These are phyloP conservation scores for Protomyces macrosporus DNA, from an alignment of 1,139 yeast genomes.

Conservation along the genomic window DNA sequence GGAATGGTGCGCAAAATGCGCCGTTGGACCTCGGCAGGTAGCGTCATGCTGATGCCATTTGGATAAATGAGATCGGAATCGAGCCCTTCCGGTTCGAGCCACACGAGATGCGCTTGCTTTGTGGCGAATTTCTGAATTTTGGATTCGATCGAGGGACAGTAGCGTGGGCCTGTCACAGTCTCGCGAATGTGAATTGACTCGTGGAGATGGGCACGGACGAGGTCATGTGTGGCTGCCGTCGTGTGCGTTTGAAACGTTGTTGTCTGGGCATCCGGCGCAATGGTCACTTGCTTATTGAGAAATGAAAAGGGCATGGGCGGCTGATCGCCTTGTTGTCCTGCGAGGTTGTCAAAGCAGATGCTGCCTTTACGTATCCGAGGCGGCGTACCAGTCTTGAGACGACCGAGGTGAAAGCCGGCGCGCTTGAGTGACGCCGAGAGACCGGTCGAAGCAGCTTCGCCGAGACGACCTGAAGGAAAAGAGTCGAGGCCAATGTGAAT, in stretches of 20 bases:
- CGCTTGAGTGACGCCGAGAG: constrained; percentile 68
- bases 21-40: constrained; percentile 90
- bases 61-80: constrained; percentile 76
- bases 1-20: constrained; percentile 69
- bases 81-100: constrained; percentile 96
- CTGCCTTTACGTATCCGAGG: constrained; percentile 72
- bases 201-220: constrained; percentile 65
- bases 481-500: constrained; percentile 80
- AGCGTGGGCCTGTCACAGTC: constrained; percentile 92
- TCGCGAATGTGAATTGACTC: constrained; percentile 86
- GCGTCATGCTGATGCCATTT: constrained; percentile 90
- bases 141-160: constrained; percentile 94
- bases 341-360: constrained; percentile 58
- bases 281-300: constrained; percentile 61
- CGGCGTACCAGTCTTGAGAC: constrained; percentile 96
- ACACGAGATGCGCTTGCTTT: constrained; percentile 69
- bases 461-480: constrained; percentile 88
- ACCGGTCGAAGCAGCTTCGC: constrained; percentile 88
- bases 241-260: constrained; percentile 76
- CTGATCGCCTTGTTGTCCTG: constrained; percentile 68
- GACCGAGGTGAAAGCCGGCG: constrained; percentile 77
- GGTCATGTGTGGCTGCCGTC: constrained; percentile 64
- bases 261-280: constrained; percentile 52
- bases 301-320: constrained; percentile 89
- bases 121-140: constrained; percentile 77